Percentiles rank a stretch among this genome's conserved stretches.
phyloP scores from a whole-genome alignment of 2,329 filamentous ascomycete genomes.

The Botryotinia globosa region DNA sequence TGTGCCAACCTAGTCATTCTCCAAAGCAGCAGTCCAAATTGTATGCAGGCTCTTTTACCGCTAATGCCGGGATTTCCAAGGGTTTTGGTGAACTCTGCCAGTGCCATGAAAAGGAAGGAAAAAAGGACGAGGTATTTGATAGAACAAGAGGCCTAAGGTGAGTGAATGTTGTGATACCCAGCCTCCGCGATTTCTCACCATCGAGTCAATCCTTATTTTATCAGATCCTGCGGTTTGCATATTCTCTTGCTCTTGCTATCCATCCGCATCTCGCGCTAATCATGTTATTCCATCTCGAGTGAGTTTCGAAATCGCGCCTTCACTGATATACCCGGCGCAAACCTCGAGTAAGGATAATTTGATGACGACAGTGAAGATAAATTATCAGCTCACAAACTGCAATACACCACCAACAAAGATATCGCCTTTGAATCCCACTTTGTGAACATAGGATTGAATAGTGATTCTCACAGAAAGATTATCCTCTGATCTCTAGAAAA shows the following conservation, averaged over 20 bases:
- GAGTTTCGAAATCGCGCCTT: conserved; percentile 15
- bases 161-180: conserved; percentile 22
- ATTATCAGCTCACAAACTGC: conserved; percentile 10
- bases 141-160: conserved; percentile 10
- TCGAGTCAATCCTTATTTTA: conserved; percentile 3
- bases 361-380: conserved; percentile 27
- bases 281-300: conserved; percentile 13
- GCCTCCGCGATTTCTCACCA: conserved; percentile 16
- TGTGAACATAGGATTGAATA: neutral
- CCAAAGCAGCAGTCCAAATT: conserved; percentile 17
- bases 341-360: conserved; percentile 20
- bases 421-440: neutral
- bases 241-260: conserved; percentile 16
- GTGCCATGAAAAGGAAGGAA: conserved; percentile 2
- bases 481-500: neutral
- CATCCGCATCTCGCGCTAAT: conserved; percentile 11
- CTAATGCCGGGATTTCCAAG: conserved; percentile 10
- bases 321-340: conserved; percentile 24
- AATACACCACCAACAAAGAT: neutral
- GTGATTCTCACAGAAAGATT: neutral
- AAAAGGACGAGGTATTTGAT: neutral
- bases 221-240: conserved; percentile 14
- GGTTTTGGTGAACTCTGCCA: neutral
- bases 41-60: conserved; percentile 12
- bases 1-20: conserved; percentile 13